Percentiles rank a stretch among this genome's conserved stretches.
phyloP scores from a whole-genome alignment of 306 rosid species.

The barrel medic (Medicago truncatula) region MtrunA17r5.0-ANR NC_053043.1:15998001-15998500 shows the following conservation, averaged over 20 bases:
- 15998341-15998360: slow-evolving; percentile 52
- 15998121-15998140: slow-evolving; percentile 99
- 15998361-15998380: not conserved
- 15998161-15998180: slow-evolving; percentile 99
- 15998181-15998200: slow-evolving; percentile 95
- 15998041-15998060: slow-evolving; percentile 99
- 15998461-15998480: slow-evolving; percentile 92
- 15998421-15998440: slow-evolving; percentile 79
- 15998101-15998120: slow-evolving; percentile 97
- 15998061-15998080: slow-evolving; percentile 99
- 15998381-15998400: not conserved
- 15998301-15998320: slow-evolving; percentile 99
- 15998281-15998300: slow-evolving; percentile 96
- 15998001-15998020: slow-evolving; percentile 94
- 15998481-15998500: slow-evolving; percentile 99
- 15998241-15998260: slow-evolving; percentile 88
- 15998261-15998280: slow-evolving; percentile 90
- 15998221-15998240: slow-evolving; percentile 84
- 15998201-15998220: slow-evolving; percentile 82
- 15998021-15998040: slow-evolving; percentile 96
- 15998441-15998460: slow-evolving; percentile 88
- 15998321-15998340: slow-evolving; percentile 98
- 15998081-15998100: slow-evolving; percentile 90
- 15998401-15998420: slow-evolving; percentile 10
- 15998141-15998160: slow-evolving; percentile 99